Conservation (phyloP, 2,329 filamentous ascomycete genomes). For the Nannizziopsis barbatae region DNA sequence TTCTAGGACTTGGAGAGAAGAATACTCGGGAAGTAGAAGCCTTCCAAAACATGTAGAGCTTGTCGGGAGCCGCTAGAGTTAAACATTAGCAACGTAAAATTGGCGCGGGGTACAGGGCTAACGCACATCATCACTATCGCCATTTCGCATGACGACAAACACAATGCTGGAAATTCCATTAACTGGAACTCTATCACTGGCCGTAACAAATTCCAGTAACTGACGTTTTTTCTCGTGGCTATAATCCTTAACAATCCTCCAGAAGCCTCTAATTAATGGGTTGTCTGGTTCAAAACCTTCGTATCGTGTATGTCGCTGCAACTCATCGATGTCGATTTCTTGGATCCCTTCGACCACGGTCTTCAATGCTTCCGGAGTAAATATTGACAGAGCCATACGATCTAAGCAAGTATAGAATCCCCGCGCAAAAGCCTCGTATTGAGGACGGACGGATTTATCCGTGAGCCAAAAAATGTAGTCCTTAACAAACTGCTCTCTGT, state of each 20-base stretch:
- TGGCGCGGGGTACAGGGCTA: neutral
- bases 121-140: slow-evolving; percentile 46
- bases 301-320: slow-evolving; percentile 63
- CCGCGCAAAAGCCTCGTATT: slow-evolving; percentile 67
- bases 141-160: slow-evolving; percentile 72
- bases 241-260: slow-evolving; percentile 62
- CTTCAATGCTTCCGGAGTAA: slow-evolving; percentile 60
- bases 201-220: slow-evolving; percentile 88
- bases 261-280: slow-evolving; percentile 65
- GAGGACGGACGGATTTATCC: slow-evolving; percentile 61
- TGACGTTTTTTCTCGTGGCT: slow-evolving; percentile 56
- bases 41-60: slow-evolving; percentile 91
- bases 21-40: slow-evolving; percentile 74
- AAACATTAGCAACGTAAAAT: slow-evolving; percentile 1
- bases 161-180: slow-evolving; percentile 71
- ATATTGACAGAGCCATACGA: slow-evolving; percentile 57
- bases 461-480: slow-evolving; percentile 82
- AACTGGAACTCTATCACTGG: slow-evolving; percentile 78
- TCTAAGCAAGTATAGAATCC: slow-evolving; percentile 71
- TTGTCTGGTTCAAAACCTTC: slow-evolving; percentile 62
- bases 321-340: slow-evolving; percentile 63
- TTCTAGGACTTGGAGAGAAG: slow-evolving; percentile 55
- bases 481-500: slow-evolving; percentile 64
- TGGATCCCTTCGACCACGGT: slow-evolving; percentile 72
- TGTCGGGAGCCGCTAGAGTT: slow-evolving; percentile 53